These are phyloP conservation scores for Fusarium heterosporum DNA, from an alignment of 2,329 filamentous ascomycete genomes.

Conservation along the genomic window DNA sequence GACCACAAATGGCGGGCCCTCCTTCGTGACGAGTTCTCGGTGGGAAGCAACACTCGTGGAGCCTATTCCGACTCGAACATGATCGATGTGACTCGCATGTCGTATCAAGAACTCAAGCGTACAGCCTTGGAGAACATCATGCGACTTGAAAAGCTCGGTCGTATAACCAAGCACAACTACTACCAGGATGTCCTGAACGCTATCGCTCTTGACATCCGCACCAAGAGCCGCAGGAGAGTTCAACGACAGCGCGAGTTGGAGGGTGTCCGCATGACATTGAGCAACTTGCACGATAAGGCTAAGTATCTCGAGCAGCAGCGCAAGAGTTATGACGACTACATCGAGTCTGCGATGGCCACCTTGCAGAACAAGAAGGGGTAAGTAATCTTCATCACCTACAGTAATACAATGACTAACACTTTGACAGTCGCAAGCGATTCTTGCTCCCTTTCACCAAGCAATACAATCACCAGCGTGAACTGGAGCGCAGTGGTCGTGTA, in stretches of 20 bases:
- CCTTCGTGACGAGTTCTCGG: slow-evolving; percentile 81
- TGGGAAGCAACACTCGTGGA: slow-evolving; percentile 75
- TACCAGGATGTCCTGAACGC: slow-evolving; percentile 99
- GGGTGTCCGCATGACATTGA: slow-evolving; percentile 78
- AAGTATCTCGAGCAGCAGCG: slow-evolving; percentile 93
- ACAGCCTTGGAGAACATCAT: slow-evolving; percentile 95
- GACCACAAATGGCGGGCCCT: slow-evolving; percentile 88
- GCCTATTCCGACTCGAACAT: slow-evolving; percentile 93
- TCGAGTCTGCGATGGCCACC: slow-evolving; percentile 97
- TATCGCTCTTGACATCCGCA: slow-evolving; percentile 95
- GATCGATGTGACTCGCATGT: slow-evolving; percentile 89
- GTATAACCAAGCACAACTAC: slow-evolving; percentile 89
- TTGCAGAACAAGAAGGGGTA: slow-evolving; percentile 95
- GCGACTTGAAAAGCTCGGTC: slow-evolving; percentile 84
- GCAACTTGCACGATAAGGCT: slow-evolving; percentile 85
- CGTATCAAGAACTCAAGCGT: slow-evolving; percentile 91
- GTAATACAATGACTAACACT: slow-evolving; percentile 31
- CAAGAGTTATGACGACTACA: slow-evolving; percentile 98
- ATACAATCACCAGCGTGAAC: slow-evolving; percentile 97
- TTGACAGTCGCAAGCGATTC: slow-evolving; percentile 85
- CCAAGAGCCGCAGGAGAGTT: slow-evolving; percentile 92
- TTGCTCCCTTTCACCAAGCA: slow-evolving; percentile 97
- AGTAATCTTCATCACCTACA: slow-evolving; percentile 45
- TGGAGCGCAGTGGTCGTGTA: slow-evolving; percentile 89
- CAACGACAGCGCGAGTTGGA: slow-evolving; percentile 94